Base-by-base conservation (phyloP, 345 rosid genomes). In the Gossypium turneri region DNA sequence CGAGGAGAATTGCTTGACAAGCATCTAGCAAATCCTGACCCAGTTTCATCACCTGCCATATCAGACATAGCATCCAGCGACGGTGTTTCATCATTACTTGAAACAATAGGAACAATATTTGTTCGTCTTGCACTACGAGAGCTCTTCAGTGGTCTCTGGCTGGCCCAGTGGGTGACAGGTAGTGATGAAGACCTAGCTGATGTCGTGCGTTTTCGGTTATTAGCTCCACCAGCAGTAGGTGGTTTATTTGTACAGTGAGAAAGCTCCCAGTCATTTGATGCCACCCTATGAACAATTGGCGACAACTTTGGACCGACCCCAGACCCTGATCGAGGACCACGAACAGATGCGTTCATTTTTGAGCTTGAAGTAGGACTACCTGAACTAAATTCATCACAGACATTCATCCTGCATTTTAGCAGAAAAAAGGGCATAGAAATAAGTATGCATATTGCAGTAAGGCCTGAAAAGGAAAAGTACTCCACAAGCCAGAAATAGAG, bases 121-220 rank as follows among this genome's bases (percentile, higher is more conserved):
- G 94, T 87, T 79, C 99, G 89, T 86, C 97, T 93, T 71, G 94
- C 96, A 69, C 88, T 81, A 66, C 98, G 92, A 20, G 93, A 88
- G 76, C 79, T 93, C 87, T 95, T 95, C 80, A 84, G 94, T 58
- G 91, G 97, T 78, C 98, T 89, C 76, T 90, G 97, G 80, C 90
- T 82, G 74, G 92, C 88, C 96, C 97, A 93, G 73, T 89, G 88
- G 75, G 92, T 89, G 78, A 88, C 89, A 56, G 97, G 91, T 72
- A 97, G 96, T 75, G 98, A 89, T 68, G 97, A 89, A 75, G 98
- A 88, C 67, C 77, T 86, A 72, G 86, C 78, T 34, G 97, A 84
- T 56, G 88, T 50, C 67, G 87, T 76, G 70, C 94, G 98, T 70
- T 89, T 95, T 77, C 92, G 93, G 61, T 84, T 89, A 81, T 86